phyloP scores from a whole-genome alignment of 768 basidiomycete genomes.

The Clathrus columnatus region DNA sequence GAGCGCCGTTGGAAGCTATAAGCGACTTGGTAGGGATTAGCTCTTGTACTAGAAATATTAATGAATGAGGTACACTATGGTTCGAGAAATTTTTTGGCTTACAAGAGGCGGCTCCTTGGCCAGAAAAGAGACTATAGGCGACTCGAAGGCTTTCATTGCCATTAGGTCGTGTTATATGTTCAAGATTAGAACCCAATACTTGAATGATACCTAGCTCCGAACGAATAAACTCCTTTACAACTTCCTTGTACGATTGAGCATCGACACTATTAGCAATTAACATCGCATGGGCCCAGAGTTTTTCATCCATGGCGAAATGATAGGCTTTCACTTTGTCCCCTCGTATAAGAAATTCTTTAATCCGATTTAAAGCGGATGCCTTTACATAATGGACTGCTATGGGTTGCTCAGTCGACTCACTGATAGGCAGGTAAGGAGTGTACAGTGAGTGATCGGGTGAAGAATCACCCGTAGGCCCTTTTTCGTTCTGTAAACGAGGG shows the following conservation, averaged over 20 bases:
- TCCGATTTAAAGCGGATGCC: conserved; percentile 60
- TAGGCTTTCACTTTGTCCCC: conserved; percentile 85
- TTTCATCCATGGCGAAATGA: conserved; percentile 79
- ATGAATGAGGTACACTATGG: conserved; percentile 3
- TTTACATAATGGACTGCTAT: conserved; percentile 52
- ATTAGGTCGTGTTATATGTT: conserved; percentile 25
- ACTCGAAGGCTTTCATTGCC: conserved; percentile 69
- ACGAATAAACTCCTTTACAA: conserved; percentile 75
- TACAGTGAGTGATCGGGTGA: conserved; percentile 9
- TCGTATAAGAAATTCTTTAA: conserved; percentile 68
- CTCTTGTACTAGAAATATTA: conserved; percentile 52
- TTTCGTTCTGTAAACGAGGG: conserved; percentile 36
- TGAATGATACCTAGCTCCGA: conserved; percentile 54
- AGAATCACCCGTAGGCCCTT: background rate
- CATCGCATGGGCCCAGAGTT: conserved; percentile 93
- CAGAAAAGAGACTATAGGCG: conserved; percentile 77
- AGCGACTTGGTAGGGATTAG: conserved; percentile 52
- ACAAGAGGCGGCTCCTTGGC: conserved; percentile 75
- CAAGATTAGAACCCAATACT: conserved; percentile 14
- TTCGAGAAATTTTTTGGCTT: conserved; percentile 19
- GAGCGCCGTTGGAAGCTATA: conserved; percentile 25
- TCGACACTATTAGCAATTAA: conserved; percentile 89
- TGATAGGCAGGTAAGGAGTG: conserved; percentile 17
- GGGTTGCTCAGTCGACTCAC: conserved; percentile 36
- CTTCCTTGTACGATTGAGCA: conserved; percentile 89